These are phyloP conservation scores for Backusella luteola DNA, from an alignment of 192 early-diverging fungal genomes.

Conservation along the genomic window DNA sequence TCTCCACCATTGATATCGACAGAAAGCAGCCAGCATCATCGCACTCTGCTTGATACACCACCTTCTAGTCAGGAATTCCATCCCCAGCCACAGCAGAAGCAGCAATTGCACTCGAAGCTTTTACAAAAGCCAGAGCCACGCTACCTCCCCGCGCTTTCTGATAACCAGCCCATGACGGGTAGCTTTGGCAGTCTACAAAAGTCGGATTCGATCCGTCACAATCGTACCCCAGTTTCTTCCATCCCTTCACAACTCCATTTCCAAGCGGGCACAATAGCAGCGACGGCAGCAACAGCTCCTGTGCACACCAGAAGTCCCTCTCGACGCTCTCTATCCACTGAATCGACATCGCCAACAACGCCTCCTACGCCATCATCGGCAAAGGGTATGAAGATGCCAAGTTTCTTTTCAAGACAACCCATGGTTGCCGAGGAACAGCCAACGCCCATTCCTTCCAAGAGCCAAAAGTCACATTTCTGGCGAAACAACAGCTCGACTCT, in stretches of 20 bases:
- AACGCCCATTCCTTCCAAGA: not conserved
- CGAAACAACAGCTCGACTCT: not conserved
- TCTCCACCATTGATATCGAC: not conserved
- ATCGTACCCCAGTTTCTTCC: not conserved
- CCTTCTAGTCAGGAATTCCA: not conserved
- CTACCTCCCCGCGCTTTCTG: not conserved
- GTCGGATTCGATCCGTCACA: not conserved
- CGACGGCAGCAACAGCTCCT: not conserved
- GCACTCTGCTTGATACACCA: not conserved
- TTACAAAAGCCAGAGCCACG: not conserved
- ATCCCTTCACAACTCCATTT: not conserved
- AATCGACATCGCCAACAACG: not conserved
- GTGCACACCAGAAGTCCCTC: not conserved
- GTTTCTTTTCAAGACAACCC: not conserved
- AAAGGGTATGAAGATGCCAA: conserved; percentile 3
- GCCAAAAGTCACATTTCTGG: conserved; percentile 2
- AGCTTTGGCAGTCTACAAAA: conserved; percentile 1
- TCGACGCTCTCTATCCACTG: not conserved
- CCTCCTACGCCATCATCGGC: not conserved
- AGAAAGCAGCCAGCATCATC: not conserved
- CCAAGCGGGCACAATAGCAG: not conserved
- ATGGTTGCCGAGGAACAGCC: not conserved
- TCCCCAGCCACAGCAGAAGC: conserved; percentile 34
- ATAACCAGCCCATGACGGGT: not conserved
- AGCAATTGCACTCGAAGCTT: conserved; percentile 17